Base-by-base conservation (phyloP, 345 rosid species). In the Hypericum androsaemum region DNA sequence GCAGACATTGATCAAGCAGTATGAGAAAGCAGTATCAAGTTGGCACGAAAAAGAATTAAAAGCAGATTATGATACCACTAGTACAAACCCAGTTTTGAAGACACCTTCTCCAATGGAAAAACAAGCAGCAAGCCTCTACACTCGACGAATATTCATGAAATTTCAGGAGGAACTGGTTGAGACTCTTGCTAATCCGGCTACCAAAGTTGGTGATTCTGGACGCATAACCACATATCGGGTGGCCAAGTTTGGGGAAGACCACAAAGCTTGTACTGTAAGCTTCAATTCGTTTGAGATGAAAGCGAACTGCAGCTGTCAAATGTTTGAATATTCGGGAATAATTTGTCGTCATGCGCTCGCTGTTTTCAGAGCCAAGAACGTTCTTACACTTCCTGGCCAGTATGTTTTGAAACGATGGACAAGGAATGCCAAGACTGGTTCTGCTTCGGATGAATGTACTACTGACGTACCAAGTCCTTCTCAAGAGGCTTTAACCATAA, bases 81-180 rank as follows among this genome's bases (percentile, higher is more conserved):
- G 76, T 67, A 61, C 77, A 28, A 65, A 65, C 41, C 79, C 89
- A 5, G 42, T 73, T 54, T 52, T 87, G 60, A 83, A 71, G 72
- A 87, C 87, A 15, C 80, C 83, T 9, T 87, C 96, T 59, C 89
- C 94, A 9, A 81, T 73, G 87, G 96, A 81, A 54, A 83, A 83
- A 67, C 96, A 87, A 73, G 89, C 83, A 43, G 84, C 89, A 5
- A 62, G 53, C 54, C 63, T 81, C 17, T 87, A 74, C 65, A 83
- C 96, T 13, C 76, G 83, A 64, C 70, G 71, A 50, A 63, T 77
- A 45, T 83, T 87, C 59, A 51, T 66, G 64, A 87, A 67, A 76
- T 87, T 87, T 58, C 96, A 87, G 62, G 87, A 79, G 62, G 89
- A 83, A 64, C 70, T 87, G 66, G 79, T 81, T 32, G 96, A 78